These are phyloP conservation scores for Podospora bellae-mahoneyi DNA, from an alignment of 495 filamentous ascomycete genomes.

Conservation along the genomic window DNA sequence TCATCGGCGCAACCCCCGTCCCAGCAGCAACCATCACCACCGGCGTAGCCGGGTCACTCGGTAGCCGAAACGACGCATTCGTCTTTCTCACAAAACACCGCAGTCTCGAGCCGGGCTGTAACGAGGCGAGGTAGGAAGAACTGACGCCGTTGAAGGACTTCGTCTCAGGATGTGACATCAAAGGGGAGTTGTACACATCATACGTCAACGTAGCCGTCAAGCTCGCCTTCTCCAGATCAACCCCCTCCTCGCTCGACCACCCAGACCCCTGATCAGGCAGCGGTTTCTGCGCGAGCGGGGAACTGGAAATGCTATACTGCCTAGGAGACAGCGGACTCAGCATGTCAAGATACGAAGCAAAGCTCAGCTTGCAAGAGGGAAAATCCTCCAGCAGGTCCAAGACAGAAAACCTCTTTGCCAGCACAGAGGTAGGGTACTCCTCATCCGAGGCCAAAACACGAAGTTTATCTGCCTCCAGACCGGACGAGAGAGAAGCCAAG, in stretches of 20 bases:
- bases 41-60: slow-evolving; percentile 51
- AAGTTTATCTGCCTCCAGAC: slow-evolving; percentile 19
- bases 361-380: slow-evolving; percentile 39
- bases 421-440: slow-evolving; percentile 22
- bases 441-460: slow-evolving; percentile 22
- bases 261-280: slow-evolving; percentile 9
- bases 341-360: slow-evolving; percentile 58
- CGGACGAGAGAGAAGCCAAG: slow-evolving; percentile 25
- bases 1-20: slow-evolving; percentile 59
- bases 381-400: slow-evolving; percentile 60
- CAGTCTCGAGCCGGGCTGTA: slow-evolving; percentile 48
- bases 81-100: slow-evolving; percentile 55
- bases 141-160: slow-evolving; percentile 50
- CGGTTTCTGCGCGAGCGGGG: slow-evolving; percentile 7
- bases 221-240: slow-evolving; percentile 33
- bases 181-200: slow-evolving; percentile 45
- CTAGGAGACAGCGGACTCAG: slow-evolving; percentile 62
- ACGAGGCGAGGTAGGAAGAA: slow-evolving; percentile 51
- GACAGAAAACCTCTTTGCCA: slow-evolving; percentile 52
- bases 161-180: slow-evolving; percentile 26
- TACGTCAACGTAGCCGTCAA: slow-evolving; percentile 58
- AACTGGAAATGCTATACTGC: slow-evolving; percentile 52
- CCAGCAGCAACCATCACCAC: slow-evolving; percentile 58
- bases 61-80: slow-evolving; percentile 58
- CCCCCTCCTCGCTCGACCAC: slow-evolving; percentile 44